These are phyloP conservation scores for Diaporthe capsici DNA, from an alignment of 2,329 filamentous ascomycete genomes.

Conservation along the genomic window DNA sequence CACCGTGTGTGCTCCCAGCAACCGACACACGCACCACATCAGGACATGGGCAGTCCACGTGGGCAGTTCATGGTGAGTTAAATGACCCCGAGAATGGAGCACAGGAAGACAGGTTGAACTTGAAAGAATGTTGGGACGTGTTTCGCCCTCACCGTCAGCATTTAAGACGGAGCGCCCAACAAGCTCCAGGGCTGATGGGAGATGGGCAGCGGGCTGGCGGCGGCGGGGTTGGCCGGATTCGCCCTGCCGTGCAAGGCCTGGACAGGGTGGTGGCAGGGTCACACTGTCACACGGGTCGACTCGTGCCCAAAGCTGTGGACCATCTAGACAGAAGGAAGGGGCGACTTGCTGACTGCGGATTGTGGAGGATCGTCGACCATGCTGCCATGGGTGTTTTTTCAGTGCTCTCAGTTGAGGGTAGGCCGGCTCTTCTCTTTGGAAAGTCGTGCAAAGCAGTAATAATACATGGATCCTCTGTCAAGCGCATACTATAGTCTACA, in stretches of 20 bases:
- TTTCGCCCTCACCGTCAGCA: conserved; percentile 30
- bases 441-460: not conserved
- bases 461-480: not conserved
- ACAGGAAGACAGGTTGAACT: conserved; percentile 3
- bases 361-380: conserved; percentile 13
- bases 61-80: conserved; percentile 27
- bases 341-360: not conserved
- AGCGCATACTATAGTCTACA: not conserved
- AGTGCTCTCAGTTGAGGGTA: not conserved
- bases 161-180: conserved; percentile 30
- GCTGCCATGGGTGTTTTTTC: not conserved
- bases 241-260: conserved; percentile 1
- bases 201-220: conserved; percentile 1
- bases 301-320: conserved; percentile 32
- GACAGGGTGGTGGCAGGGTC: conserved; percentile 7
- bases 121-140: conserved; percentile 33
- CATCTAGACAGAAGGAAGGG: not conserved
- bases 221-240: conserved; percentile 23
- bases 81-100: not conserved
- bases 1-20: not conserved
- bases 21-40: not conserved
- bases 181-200: conserved; percentile 26
- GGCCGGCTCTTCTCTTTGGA: not conserved
- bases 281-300: conserved; percentile 27
- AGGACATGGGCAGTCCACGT: not conserved